These are phyloP conservation scores for Zizania palustris DNA, from an alignment of 202 grass and related monocot species.

Conservation along the genomic window DNA sequence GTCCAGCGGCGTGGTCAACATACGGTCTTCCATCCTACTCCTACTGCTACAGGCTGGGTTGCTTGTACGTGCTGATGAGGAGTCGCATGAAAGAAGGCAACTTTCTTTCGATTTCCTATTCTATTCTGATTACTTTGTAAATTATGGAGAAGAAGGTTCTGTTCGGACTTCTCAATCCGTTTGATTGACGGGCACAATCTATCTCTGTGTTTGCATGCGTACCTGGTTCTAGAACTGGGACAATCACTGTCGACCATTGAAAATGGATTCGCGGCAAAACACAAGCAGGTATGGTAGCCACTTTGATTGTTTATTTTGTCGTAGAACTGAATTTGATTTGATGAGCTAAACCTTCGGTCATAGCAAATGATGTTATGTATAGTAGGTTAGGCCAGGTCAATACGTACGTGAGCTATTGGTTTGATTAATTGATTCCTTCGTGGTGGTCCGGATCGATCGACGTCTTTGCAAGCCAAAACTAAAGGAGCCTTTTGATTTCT, in stretches of 20 bases:
- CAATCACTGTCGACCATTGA: background rate
- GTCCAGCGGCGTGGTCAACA: too few relatives aligned
- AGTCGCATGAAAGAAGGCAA: background rate
- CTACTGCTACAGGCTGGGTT: too few relatives aligned
- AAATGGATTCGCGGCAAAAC: background rate
- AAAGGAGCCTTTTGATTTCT: background rate
- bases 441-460: too few relatives aligned
- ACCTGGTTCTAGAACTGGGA: background rate
- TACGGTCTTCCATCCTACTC: too few relatives aligned
- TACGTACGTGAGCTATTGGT: too few relatives aligned
- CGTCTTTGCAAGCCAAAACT: background rate
- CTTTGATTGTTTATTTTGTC: too few relatives aligned
- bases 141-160: background rate
- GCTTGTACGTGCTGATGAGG: background rate
- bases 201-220: background rate
- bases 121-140: background rate
- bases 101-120: background rate
- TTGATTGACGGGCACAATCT: background rate
- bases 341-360: too few relatives aligned
- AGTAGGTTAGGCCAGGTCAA: too few relatives aligned
- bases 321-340: too few relatives aligned
- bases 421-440: too few relatives aligned
- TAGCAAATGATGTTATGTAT: too few relatives aligned
- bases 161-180: slow-evolving; percentile 7
- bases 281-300: background rate